Conservation (phyloP, 164 flowering plant species). For the Kingdonia uniflora region DNA sequence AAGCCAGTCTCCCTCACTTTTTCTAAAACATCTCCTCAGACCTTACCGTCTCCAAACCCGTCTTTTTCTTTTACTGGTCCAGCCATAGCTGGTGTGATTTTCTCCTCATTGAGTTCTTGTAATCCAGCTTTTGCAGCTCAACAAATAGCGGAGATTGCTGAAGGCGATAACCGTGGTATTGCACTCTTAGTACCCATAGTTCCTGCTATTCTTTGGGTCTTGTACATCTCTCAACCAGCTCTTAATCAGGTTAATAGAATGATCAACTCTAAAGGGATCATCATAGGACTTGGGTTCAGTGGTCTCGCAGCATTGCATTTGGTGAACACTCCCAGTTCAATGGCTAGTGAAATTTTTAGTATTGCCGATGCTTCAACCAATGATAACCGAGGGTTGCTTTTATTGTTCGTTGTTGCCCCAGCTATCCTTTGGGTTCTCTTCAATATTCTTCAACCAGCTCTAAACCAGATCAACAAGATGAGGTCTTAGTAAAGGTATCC, state of each 20-base stretch:
- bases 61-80: constrained; percentile 20
- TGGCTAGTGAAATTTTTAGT: constrained; percentile 42
- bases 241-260: constrained; percentile 32
- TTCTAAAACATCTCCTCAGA: constrained; percentile 49
- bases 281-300: constrained; percentile 60
- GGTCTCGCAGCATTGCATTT: constrained; percentile 46
- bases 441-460: constrained; percentile 28
- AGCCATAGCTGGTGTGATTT: constrained; percentile 58
- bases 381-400: constrained; percentile 53
- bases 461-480: constrained; percentile 91
- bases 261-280: constrained; percentile 46
- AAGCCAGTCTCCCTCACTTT: constrained; percentile 43
- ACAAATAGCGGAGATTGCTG: constrained; percentile 44
- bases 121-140: constrained; percentile 79
- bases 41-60: constrained; percentile 22
- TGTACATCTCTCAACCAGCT: not conserved
- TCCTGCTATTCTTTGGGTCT: constrained; percentile 9
- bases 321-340: constrained; percentile 28
- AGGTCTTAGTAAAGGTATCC: no score
- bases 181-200: constrained; percentile 31
- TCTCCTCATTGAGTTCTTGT: constrained; percentile 40
- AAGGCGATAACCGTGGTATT: constrained; percentile 68
- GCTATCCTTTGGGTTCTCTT: constrained; percentile 67
- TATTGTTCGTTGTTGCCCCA: constrained; percentile 53
- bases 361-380: constrained; percentile 24